phyloP scores from a whole-genome alignment of 306 rosid species.

The Myrica gale region DNA sequence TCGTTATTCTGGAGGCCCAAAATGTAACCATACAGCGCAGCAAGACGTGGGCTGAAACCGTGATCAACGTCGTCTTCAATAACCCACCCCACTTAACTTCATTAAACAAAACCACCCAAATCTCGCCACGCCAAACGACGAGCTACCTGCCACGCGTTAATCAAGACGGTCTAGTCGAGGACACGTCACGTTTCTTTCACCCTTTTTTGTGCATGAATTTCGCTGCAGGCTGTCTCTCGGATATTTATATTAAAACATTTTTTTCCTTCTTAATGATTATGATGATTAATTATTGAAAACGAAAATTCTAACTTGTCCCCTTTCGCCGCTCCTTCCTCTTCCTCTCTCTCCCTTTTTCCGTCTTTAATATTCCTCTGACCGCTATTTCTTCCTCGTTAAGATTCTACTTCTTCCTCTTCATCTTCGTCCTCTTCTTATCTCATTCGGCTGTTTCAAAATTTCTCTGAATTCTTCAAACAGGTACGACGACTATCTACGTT shows the following conservation, averaged over 20 bases:
- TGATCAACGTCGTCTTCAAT: not conserved
- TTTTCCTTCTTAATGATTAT: not conserved
- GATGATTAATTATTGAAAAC: conserved; percentile 15
- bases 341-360: conserved; percentile 15
- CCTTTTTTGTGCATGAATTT: not conserved
- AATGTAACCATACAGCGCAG: not conserved
- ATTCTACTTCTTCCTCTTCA: conserved; percentile 32
- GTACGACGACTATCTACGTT: conserved; percentile 18
- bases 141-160: conserved; percentile 4
- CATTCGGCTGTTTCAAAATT: not conserved
- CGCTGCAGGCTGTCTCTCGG: not conserved
- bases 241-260: not conserved
- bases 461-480: conserved; percentile 18
- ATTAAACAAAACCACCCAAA: conserved; percentile 17
- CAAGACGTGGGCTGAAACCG: not conserved
- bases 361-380: conserved; percentile 23
- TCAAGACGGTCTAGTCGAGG: not conserved
- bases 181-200: not conserved
- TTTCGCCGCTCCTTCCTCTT: conserved; percentile 55
- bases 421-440: conserved; percentile 8
- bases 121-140: not conserved
- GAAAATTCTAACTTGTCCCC: conserved; percentile 41
- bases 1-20: too few species aligned
- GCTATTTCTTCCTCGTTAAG: conserved; percentile 39
- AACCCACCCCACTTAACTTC: conserved; percentile 10